Conservation (phyloP, 2,329 filamentous ascomycete genomes). For the Colletotrichum brevisporum region DNA sequence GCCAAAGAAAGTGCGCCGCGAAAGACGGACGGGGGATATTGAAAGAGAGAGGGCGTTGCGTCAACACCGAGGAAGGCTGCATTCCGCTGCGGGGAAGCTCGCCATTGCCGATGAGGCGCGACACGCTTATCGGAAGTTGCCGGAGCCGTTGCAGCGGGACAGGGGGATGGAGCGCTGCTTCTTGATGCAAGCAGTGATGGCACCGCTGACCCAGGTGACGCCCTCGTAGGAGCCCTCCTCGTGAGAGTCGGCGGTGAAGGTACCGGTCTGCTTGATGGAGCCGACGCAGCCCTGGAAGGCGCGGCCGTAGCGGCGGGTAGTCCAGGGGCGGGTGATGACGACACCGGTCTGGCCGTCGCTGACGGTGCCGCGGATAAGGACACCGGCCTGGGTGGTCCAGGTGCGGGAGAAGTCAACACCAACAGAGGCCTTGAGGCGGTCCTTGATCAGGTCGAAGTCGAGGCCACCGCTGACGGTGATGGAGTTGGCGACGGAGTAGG, state of each 20-base stretch:
- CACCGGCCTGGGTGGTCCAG: slow-evolving; percentile 28
- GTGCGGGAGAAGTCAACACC: slow-evolving; percentile 23
- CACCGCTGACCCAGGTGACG: slow-evolving; percentile 28
- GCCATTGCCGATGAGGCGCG: background rate
- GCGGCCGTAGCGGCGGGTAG: slow-evolving; percentile 35
- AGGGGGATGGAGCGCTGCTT: slow-evolving; percentile 2
- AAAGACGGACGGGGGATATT: background rate
- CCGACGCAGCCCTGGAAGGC: slow-evolving; percentile 37
- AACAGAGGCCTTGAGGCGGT: slow-evolving; percentile 13
- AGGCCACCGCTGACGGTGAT: slow-evolving; percentile 21
- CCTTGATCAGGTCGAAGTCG: slow-evolving; percentile 18
- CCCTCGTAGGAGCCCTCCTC: slow-evolving; percentile 30
- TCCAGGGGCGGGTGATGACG: slow-evolving; percentile 37
- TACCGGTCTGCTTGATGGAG: slow-evolving; percentile 26
- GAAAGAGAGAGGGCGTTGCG: background rate
- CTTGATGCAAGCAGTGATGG: slow-evolving; percentile 26
- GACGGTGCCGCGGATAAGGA: slow-evolving; percentile 34
- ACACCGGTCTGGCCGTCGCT: slow-evolving; percentile 29
- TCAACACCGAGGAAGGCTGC: background rate
- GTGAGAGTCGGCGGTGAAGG: slow-evolving; percentile 33
- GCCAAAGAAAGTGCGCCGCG: background rate
- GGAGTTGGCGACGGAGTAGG: slow-evolving; percentile 27
- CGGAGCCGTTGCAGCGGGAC: background rate
- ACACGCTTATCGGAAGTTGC: background rate
- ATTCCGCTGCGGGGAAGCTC: background rate